These are phyloP conservation scores for Nidularia pulvinata DNA, from an alignment of 768 basidiomycete genomes.

Conservation along the genomic window DNA sequence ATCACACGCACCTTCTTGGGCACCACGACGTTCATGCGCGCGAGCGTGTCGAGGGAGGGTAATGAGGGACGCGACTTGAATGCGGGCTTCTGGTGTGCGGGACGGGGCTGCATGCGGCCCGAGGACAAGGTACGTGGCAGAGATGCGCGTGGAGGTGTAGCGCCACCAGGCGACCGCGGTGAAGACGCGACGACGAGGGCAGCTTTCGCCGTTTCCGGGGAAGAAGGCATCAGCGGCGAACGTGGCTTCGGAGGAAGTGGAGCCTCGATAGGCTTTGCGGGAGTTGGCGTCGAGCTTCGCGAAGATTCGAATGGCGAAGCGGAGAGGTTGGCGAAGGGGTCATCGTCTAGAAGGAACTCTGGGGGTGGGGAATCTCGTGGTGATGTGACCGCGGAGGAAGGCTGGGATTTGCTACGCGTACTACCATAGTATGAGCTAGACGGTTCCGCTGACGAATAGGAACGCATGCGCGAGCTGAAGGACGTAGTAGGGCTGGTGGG, in stretches of 20 bases:
- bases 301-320: constrained; percentile 12
- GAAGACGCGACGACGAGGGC: constrained; percentile 1
- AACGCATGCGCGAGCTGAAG: constrained; percentile 16
- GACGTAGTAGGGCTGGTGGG: constrained; percentile 4
- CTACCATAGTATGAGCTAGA: constrained; percentile 2
- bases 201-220: constrained; percentile 5
- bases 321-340: constrained; percentile 71
- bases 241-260: constrained; percentile 17
- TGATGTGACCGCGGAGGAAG: constrained; percentile 7
- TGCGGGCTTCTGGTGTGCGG: constrained; percentile 46
- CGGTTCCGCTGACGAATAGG: constrained; percentile 15
- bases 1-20: constrained; percentile 39
- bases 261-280: constrained; percentile 11
- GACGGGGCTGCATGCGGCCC: constrained; percentile 18
- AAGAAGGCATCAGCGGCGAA: constrained; percentile 20
- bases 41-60: constrained; percentile 49
- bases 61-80: constrained; percentile 47
- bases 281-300: constrained; percentile 4
- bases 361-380: constrained; percentile 33
- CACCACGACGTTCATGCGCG: constrained; percentile 43
- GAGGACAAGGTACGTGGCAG: constrained; percentile 5
- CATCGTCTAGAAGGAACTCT: constrained; percentile 62
- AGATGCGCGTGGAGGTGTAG: constrained; percentile 4
- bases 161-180: constrained; percentile 1
- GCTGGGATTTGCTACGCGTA: constrained; percentile 3